Evolutionary conservation across 768 basidiomycete genomes (phyloP).

Genomic region (Suillus brevipes): DNA sequence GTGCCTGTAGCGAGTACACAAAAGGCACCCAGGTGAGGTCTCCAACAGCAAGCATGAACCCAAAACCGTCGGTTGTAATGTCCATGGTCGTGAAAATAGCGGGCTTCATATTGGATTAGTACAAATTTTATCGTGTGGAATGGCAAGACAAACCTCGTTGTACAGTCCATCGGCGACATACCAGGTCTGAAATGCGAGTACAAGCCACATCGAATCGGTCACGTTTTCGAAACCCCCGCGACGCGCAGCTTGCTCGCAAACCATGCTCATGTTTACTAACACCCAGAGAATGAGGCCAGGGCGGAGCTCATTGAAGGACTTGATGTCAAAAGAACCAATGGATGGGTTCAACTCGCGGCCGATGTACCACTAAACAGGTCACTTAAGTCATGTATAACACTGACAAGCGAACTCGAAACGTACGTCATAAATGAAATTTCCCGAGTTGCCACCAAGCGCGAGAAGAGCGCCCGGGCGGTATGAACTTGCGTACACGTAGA

Average conservation of each 20-base stretch:
- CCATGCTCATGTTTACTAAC: conserved; percentile 86
- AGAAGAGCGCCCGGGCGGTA: conserved; percentile 72
- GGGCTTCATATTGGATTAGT: conserved; percentile 45
- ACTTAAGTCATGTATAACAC: neutral
- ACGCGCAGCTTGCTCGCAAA: conserved; percentile 85
- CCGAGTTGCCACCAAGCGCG: conserved; percentile 91
- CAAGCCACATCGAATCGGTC: conserved; percentile 92
- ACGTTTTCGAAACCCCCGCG: conserved; percentile 60
- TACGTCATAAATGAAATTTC: conserved; percentile 88
- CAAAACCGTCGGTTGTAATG: conserved; percentile 96
- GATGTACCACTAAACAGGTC: conserved; percentile 73
- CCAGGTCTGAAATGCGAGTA: conserved; percentile 79
- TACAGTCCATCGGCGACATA: conserved; percentile 88
- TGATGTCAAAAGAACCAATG: conserved; percentile 74
- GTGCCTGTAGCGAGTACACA: conserved; percentile 89
- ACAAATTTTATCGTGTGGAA: neutral
- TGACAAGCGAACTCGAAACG: conserved; percentile 27
- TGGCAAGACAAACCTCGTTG: conserved; percentile 67
- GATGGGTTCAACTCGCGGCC: conserved; percentile 94
- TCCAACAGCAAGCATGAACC: conserved; percentile 96
- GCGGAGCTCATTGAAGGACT: conserved; percentile 53
- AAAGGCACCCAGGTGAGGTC: conserved; percentile 95
- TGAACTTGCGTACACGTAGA: conserved; percentile 68
- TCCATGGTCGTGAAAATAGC: conserved; percentile 96
- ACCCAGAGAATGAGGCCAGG: conserved; percentile 83